phyloP scores from a whole-genome alignment of 352 stramenopile genomes.

The Thalassiosira hispida region DNA sequence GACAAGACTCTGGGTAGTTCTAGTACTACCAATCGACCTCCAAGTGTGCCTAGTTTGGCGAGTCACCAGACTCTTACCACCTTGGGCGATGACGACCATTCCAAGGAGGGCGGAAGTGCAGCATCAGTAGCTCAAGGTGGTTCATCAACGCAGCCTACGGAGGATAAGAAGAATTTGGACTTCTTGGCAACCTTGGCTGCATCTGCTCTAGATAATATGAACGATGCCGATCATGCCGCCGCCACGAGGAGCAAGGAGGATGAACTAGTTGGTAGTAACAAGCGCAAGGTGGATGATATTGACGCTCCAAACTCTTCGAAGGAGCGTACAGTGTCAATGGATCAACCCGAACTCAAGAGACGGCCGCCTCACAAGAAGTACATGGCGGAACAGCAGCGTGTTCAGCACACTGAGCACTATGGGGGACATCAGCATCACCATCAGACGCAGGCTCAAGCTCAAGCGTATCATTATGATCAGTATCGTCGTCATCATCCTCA shows the following conservation, averaged over 20 bases:
- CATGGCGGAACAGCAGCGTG: constrained; percentile 3
- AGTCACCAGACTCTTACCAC: not conserved
- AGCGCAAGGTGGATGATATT: constrained; percentile 14
- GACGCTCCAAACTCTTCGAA: not conserved
- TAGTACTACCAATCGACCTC: not conserved
- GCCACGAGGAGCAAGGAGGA: constrained; percentile 3
- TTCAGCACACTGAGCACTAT: not conserved
- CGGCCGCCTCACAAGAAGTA: constrained; percentile 11
- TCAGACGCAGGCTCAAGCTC: not conserved
- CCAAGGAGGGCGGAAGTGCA: constrained; percentile 5
- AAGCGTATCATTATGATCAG: constrained; percentile 25
- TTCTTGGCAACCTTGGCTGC: constrained; percentile 45
- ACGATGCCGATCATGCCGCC: not conserved
- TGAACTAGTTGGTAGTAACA: not conserved
- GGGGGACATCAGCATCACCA: constrained; percentile 2
- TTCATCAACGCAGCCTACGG: not conserved
- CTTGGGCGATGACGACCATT: not conserved
- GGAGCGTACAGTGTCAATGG: not conserved
- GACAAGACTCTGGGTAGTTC: not conserved
- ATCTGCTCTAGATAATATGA: constrained; percentile 42
- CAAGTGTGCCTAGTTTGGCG: constrained; percentile 6
- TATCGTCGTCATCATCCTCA: constrained; percentile 20
- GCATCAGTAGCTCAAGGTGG: no score
- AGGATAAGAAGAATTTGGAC: constrained; percentile 33
- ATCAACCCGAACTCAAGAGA: constrained; percentile 15